These are phyloP conservation scores for Apiospora saccharicola DNA, from an alignment of 2,329 filamentous ascomycete species.

Conservation along the genomic window DNA sequence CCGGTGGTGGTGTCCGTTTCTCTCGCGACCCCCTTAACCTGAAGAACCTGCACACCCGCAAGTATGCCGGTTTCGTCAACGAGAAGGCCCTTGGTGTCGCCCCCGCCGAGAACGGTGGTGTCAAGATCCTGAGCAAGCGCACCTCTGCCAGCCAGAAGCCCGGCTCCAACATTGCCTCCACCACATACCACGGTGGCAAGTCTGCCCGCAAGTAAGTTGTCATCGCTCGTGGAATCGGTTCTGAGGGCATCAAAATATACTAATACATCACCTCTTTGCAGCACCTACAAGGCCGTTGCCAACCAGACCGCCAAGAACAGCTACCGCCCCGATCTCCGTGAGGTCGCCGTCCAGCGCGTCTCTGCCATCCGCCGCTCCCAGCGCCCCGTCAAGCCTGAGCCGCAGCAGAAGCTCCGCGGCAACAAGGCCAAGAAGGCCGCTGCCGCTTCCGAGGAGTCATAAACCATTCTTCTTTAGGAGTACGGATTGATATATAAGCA, in stretches of 20 bases:
- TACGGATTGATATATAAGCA: conserved; percentile 24
- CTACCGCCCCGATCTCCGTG: conserved; percentile 83
- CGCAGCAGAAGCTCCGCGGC: conserved; percentile 79
- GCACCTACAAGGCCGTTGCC: conserved; percentile 90
- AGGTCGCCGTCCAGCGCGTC: conserved; percentile 83
- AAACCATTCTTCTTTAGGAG: conserved; percentile 29
- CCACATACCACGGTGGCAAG: conserved; percentile 75
- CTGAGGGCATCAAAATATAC: conserved; percentile 7
- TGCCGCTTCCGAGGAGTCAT: conserved; percentile 54
- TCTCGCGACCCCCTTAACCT: conserved; percentile 95
- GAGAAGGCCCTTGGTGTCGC: conserved; percentile 89
- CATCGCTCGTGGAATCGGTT: neutral
- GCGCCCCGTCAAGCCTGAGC: conserved; percentile 77
- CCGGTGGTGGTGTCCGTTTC: conserved; percentile 83
- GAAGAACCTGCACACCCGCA: conserved; percentile 88
- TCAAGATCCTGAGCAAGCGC: conserved; percentile 89
- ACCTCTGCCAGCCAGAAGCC: conserved; percentile 75
- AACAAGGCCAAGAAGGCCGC: conserved; percentile 79
- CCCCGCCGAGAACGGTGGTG: conserved; percentile 77
- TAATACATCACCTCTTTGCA: conserved; percentile 45
- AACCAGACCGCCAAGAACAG: conserved; percentile 81
- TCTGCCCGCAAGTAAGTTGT: conserved; percentile 78
- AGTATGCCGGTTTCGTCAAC: conserved; percentile 95
- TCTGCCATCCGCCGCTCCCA: conserved; percentile 84
- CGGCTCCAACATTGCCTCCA: conserved; percentile 68